Evolutionary conservation across 2,329 filamentous ascomycete species (phyloP).

Genomic region (Colletotrichum sp.): DNA sequence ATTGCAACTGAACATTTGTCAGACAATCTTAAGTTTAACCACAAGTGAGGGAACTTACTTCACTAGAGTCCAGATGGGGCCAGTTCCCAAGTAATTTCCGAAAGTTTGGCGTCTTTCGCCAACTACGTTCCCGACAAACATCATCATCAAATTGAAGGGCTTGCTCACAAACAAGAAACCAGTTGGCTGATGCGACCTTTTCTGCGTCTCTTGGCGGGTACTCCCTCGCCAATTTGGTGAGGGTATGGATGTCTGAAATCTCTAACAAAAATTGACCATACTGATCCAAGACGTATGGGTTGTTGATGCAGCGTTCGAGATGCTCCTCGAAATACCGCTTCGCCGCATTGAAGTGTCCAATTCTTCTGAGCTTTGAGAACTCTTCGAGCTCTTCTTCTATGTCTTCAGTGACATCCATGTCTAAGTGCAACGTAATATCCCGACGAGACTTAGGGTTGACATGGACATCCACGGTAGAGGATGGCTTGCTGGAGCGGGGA

Average conservation of each 20-base stretch:
- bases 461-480: rapidly evolving
- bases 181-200: neutral
- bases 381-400: neutral
- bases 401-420: neutral
- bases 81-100: neutral
- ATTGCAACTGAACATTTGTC: neutral
- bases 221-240: neutral
- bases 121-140: rapidly evolving
- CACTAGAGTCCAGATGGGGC: neutral
- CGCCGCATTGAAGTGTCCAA: neutral
- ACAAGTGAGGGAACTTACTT: rapidly evolving
- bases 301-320: neutral
- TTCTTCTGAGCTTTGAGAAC: neutral
- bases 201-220: rapidly evolving
- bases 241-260: neutral
- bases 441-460: neutral
- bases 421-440: rapidly evolving
- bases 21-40: too few species aligned
- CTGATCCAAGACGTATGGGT: neutral
- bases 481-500: rapidly evolving
- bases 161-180: neutral
- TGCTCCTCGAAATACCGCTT: neutral
- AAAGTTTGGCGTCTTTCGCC: neutral
- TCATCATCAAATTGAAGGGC: neutral
- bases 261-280: neutral